Evolutionary conservation across 306 rosid species (phyloP).

Genomic region (Citrullus colocynthis): DNA sequence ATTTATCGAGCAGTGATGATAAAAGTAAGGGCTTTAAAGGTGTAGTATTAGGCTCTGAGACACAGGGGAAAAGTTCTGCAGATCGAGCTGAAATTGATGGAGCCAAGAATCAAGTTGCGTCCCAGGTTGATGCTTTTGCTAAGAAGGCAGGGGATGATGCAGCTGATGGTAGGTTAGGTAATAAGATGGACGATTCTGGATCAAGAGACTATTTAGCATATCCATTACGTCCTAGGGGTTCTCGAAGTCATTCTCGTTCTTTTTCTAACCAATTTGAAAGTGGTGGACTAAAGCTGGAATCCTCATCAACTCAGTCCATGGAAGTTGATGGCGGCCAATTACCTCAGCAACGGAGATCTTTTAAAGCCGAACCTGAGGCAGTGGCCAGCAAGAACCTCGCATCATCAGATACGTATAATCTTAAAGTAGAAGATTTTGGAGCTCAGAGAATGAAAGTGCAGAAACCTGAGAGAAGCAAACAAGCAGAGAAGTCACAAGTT

Average conservation of each 20-base stretch:
- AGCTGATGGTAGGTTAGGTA: conserved; percentile 28
- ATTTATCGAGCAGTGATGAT: conserved; percentile 22
- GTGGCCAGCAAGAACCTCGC: conserved; percentile 15
- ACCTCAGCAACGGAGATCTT: conserved; percentile 36
- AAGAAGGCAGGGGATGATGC: conserved; percentile 23
- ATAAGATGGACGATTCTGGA: conserved; percentile 31
- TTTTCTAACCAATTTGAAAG: conserved; percentile 61
- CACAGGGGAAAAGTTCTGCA: conserved; percentile 12
- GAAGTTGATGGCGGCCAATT: conserved; percentile 31
- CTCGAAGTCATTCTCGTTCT: conserved; percentile 59
- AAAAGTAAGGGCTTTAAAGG: conserved; percentile 26
- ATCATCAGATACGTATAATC: conserved; percentile 22
- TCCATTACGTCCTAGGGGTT: conserved; percentile 35
- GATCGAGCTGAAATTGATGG: conserved; percentile 22
- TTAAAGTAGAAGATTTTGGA: conserved; percentile 35
- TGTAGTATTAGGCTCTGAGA: conserved; percentile 20
- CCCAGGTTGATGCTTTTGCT: conserved; percentile 17
- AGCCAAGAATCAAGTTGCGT: conserved; percentile 15
- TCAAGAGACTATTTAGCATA: conserved; percentile 29
- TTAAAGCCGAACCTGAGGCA: conserved; percentile 25
- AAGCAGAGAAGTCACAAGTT: conserved; percentile 26
- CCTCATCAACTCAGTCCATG: conserved; percentile 22
- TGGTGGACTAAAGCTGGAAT: conserved; percentile 43
- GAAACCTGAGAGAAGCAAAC: conserved; percentile 32
- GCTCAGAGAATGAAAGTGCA: conserved; percentile 39